A percentile compares a stretch with the other conserved stretches of the same genome.
These are phyloP conservation scores for Trichophyton verrucosum DNA, from an alignment of 2,329 filamentous ascomycete species.

Conservation along the genomic window DNA sequence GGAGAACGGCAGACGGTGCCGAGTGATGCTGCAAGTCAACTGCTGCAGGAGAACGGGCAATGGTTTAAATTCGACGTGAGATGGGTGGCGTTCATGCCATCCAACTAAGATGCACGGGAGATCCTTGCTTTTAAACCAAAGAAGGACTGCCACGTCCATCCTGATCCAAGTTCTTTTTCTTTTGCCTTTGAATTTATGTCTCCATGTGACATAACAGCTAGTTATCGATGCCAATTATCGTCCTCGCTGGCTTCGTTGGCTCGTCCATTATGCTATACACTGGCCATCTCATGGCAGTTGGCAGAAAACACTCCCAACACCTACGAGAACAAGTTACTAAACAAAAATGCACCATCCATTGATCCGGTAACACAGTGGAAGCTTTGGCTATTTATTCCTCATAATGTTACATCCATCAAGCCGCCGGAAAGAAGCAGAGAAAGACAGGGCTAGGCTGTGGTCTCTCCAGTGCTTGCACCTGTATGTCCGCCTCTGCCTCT, in stretches of 20 bases:
- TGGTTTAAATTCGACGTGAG: background rate
- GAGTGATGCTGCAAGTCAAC: background rate
- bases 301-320: background rate
- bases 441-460: background rate
- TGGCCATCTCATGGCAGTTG: background rate
- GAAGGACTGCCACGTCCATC: conserved; percentile 2
- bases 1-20: background rate
- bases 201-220: background rate
- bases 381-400: background rate
- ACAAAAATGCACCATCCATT: background rate
- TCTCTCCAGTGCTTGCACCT: background rate
- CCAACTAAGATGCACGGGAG: background rate
- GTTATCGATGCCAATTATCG: background rate
- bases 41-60: background rate
- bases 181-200: background rate
- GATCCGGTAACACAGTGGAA: background rate
- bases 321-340: background rate
- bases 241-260: background rate
- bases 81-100: background rate
- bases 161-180: background rate
- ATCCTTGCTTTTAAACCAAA: background rate
- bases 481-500: background rate
- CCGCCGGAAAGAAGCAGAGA: background rate
- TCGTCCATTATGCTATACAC: background rate
- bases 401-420: background rate